These are phyloP conservation scores for Coemansia sp. DNA, from an alignment of 192 early-diverging fungal genomes.

Conservation along the genomic window DNA sequence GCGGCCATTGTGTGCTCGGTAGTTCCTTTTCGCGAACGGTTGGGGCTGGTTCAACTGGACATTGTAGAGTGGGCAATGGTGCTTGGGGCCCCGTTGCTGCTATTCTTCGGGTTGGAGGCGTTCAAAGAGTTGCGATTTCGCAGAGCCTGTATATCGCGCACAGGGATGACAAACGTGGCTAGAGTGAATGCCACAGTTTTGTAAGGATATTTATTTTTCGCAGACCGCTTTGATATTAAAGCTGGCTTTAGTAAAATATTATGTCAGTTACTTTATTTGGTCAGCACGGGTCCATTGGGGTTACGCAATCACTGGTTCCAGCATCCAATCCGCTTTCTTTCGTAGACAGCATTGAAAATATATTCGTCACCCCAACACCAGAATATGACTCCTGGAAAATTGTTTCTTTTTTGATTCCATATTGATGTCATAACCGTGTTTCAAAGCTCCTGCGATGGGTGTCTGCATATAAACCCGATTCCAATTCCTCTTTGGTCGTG, in stretches of 20 bases:
- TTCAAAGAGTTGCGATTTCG: constrained; percentile 27
- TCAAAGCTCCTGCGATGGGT: too few relatives aligned
- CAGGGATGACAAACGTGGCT: neutral
- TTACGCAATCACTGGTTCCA: neutral
- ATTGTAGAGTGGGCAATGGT: constrained; percentile 40
- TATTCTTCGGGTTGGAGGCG: constrained; percentile 30
- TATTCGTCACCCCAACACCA: too few relatives aligned
- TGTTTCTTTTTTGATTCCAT: too few relatives aligned
- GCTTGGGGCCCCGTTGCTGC: constrained; percentile 20
- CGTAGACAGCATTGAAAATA: neutral
- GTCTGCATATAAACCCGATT: neutral
- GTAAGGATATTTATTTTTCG: constrained; percentile 1
- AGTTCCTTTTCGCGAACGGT: constrained; percentile 25
- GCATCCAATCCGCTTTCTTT: constrained; percentile 2
- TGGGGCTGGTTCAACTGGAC: constrained; percentile 36
- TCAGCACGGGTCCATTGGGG: neutral
- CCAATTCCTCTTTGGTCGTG: neutral
- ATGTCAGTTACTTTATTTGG: neutral
- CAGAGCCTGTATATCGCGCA: neutral
- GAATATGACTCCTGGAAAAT: too few relatives aligned
- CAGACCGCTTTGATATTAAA: neutral
- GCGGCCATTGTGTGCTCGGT: constrained; percentile 17
- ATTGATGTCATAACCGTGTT: too few relatives aligned
- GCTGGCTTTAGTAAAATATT: neutral
- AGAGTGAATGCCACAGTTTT: neutral